Evolutionary conservation across 257 asterid genomes (phyloP).

Genomic region (Solanum sitiens): DNA sequence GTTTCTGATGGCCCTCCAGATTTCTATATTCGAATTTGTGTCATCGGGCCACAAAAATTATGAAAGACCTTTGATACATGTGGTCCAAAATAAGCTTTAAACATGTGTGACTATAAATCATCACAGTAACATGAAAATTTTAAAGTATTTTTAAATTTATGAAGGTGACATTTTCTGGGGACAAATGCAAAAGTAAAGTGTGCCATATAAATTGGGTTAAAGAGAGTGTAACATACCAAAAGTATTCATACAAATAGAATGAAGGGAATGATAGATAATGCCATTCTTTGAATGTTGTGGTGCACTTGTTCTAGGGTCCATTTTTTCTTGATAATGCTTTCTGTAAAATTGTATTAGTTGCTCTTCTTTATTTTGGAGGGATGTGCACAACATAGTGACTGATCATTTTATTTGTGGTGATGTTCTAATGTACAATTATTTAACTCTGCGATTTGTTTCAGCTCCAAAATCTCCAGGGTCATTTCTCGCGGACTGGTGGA

Average conservation of each 20-base stretch:
- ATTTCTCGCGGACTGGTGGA: slow-evolving; percentile 46
- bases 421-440: neutral
- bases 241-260: neutral
- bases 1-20: too few relatives aligned
- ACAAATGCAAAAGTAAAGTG: neutral
- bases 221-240: neutral
- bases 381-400: neutral
- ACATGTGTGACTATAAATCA: neutral
- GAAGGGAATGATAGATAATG: neutral
- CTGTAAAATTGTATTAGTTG: neutral
- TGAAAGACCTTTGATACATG: neutral
- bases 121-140: neutral
- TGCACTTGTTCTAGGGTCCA: neutral
- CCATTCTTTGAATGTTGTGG: neutral
- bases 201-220: neutral
- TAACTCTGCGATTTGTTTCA: neutral
- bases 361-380: neutral
- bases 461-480: slow-evolving; percentile 11
- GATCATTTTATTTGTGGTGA: neutral
- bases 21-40: neutral
- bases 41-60: neutral
- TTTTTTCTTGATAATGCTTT: neutral
- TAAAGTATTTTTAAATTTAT: neutral
- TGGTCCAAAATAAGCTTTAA: neutral
- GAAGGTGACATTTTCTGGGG: neutral